Conservation (phyloP, 106 monocot genomes). For the Allium cepa region DNA sequence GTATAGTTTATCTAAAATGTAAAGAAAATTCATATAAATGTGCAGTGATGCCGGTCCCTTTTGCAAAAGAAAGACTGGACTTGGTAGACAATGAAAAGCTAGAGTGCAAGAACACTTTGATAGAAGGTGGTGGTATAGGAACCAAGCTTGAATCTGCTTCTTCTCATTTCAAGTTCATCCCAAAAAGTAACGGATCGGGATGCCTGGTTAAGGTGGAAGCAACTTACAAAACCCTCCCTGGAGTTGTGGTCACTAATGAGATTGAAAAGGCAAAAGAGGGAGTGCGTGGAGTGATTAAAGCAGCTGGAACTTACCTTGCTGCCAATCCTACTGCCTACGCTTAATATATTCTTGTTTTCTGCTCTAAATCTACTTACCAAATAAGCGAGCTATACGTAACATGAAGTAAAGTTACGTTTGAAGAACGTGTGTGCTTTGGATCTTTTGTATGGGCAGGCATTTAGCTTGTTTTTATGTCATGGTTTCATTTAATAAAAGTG, state of each 20-base stretch:
- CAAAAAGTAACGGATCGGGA: conserved; percentile 1
- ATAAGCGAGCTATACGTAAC: no score
- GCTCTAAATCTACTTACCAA: background rate
- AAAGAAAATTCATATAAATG: background rate
- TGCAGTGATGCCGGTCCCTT: conserved; percentile 5
- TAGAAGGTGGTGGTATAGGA: conserved; percentile 23
- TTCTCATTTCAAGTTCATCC: conserved; percentile 11
- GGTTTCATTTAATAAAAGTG: no score
- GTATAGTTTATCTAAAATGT: background rate
- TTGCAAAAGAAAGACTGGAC: conserved; percentile 28
- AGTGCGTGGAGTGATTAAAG: conserved; percentile 18
- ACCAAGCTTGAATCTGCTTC: conserved; percentile 9
- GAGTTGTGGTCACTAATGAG: conserved; percentile 6
- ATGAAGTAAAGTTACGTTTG: no score
- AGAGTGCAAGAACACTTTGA: conserved; percentile 17
- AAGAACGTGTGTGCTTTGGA: no score
- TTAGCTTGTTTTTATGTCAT: no score
- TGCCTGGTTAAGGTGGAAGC: conserved; percentile 2
- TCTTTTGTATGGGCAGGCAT: no score
- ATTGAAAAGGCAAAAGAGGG: conserved; percentile 12
- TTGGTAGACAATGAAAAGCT: conserved; percentile 24
- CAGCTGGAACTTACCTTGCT: conserved; percentile 26
- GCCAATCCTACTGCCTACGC: conserved; percentile 24
- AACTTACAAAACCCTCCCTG: conserved; percentile 3
- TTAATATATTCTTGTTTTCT: background rate